phyloP scores from a whole-genome alignment of 306 rosid genomes.

The Vigna nakashimae region DNA sequence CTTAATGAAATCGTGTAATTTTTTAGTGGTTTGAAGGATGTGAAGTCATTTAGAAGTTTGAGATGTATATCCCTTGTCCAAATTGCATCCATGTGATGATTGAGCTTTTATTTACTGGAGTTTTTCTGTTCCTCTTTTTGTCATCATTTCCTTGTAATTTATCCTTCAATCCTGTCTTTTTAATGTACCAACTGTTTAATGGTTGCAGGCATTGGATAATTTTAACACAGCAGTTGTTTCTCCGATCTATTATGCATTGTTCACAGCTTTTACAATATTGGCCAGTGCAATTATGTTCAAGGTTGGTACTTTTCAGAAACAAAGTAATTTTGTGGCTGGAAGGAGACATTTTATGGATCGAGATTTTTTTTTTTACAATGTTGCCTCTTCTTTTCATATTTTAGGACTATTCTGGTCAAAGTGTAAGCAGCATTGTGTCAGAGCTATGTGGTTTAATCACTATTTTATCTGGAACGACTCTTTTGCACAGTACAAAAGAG shows the following conservation, averaged over 20 bases:
- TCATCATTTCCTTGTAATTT: slow-evolving; percentile 23
- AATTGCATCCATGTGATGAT: slow-evolving; percentile 38
- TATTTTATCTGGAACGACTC: slow-evolving; percentile 81
- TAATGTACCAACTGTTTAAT: slow-evolving; percentile 24
- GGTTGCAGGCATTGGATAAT: slow-evolving; percentile 84
- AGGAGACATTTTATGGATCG: slow-evolving; percentile 40
- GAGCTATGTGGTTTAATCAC: slow-evolving; percentile 90
- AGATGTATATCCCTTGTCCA: slow-evolving; percentile 14
- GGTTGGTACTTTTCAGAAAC: slow-evolving; percentile 58
- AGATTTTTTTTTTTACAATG: slow-evolving; percentile 13
- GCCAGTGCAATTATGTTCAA: slow-evolving; percentile 95
- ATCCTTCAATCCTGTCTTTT: slow-evolving; percentile 35
- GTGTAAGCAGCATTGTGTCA: slow-evolving; percentile 77
- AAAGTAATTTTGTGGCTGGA: slow-evolving; percentile 27
- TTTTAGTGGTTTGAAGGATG: background rate
- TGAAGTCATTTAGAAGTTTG: slow-evolving; percentile 25
- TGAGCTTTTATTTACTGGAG: slow-evolving; percentile 31
- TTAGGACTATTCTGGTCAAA: slow-evolving; percentile 94
- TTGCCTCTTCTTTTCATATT: slow-evolving; percentile 25
- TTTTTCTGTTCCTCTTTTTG: background rate
- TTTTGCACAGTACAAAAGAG: slow-evolving; percentile 81
- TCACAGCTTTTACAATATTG: slow-evolving; percentile 85
- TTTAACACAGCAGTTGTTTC: slow-evolving; percentile 89
- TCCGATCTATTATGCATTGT: slow-evolving; percentile 89
- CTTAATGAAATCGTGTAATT: slow-evolving; percentile 7